Percentiles rank a stretch among this genome's conserved stretches.
These are phyloP conservation scores for Euphrasia arctica DNA, from an alignment of 305 asterid species.

Conservation along the genomic window DNA sequence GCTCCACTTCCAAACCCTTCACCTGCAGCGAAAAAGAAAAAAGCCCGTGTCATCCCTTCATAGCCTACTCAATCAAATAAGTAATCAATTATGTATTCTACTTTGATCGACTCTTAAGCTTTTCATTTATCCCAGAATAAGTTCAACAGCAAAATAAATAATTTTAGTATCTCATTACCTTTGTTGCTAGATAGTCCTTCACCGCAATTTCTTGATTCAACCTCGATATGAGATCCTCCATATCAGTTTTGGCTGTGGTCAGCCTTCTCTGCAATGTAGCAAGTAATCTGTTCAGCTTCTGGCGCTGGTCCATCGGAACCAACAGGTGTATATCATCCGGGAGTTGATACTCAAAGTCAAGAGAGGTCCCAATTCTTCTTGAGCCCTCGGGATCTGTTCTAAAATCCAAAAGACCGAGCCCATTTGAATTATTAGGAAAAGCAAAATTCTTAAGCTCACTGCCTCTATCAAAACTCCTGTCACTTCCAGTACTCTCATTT, in stretches of 20 bases:
- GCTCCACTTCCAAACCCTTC: slow-evolving; percentile 97
- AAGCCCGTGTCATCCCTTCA: slow-evolving; percentile 6
- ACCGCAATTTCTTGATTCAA: slow-evolving; percentile 91
- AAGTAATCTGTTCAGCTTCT: slow-evolving; percentile 73
- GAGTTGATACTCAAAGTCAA: slow-evolving; percentile 23
- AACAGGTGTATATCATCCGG: slow-evolving; percentile 66
- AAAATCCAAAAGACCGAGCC: slow-evolving; percentile 43
- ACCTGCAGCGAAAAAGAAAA: slow-evolving; percentile 46
- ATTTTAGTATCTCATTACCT: slow-evolving; percentile 46
- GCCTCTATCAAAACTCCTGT: slow-evolving; percentile 65
- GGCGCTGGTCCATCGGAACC: slow-evolving; percentile 84
- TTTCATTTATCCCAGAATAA: neutral
- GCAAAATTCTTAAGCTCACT: slow-evolving; percentile 48
- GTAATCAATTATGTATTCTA: neutral
- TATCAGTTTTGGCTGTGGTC: slow-evolving; percentile 81
- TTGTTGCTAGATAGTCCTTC: slow-evolving; percentile 87
- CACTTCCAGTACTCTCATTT: slow-evolving; percentile 80
- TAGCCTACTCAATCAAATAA: neutral
- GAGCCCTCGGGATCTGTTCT: slow-evolving; percentile 47
- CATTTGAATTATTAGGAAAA: slow-evolving; percentile 41
- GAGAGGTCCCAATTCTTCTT: slow-evolving; percentile 37
- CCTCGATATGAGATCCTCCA: slow-evolving; percentile 98
- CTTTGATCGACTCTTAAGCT: slow-evolving; percentile 3
- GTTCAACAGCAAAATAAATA: too few species aligned
- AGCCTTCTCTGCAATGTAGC: slow-evolving; percentile 72